phyloP scores from a whole-genome alignment of 2,329 filamentous ascomycete genomes.

The Penicillium sumatraense region DNA sequence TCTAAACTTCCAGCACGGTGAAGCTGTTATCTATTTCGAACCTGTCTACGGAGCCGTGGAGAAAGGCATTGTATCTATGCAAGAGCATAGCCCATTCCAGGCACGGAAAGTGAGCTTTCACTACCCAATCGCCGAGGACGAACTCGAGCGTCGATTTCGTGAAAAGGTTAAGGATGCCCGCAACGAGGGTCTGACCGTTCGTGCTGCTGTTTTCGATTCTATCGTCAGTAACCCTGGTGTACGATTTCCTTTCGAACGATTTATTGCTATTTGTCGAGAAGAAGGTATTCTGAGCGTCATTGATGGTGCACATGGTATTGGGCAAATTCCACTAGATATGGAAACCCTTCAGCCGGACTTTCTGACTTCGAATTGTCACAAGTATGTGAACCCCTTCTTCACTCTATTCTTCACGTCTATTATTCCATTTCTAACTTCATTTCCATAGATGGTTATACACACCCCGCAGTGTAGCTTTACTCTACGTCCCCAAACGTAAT shows the following conservation, averaged over 20 bases:
- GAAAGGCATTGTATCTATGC: conserved; percentile 72
- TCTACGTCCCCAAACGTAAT: conserved; percentile 78
- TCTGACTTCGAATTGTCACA: conserved; percentile 84
- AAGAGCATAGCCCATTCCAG: conserved; percentile 65
- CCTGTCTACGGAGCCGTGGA: conserved; percentile 80
- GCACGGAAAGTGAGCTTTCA: conserved; percentile 61
- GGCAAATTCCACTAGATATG: conserved; percentile 76
- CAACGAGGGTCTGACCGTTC: conserved; percentile 64
- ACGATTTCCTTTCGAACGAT: conserved; percentile 73
- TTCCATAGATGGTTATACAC: conserved; percentile 75
- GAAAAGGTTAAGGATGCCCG: conserved; percentile 60
- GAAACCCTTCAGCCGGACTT: conserved; percentile 75
- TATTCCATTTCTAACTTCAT: conserved; percentile 17
- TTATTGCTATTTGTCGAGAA: conserved; percentile 68
- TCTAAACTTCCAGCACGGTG: conserved; percentile 68
- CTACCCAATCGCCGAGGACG: conserved; percentile 73
- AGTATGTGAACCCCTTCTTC: conserved; percentile 45
- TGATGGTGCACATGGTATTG: conserved; percentile 84
- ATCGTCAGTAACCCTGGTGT: conserved; percentile 80
- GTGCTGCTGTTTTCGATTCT: conserved; percentile 76
- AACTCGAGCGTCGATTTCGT: conserved; percentile 66
- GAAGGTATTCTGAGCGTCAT: conserved; percentile 73
- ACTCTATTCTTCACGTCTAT: background rate
- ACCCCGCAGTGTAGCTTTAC: conserved; percentile 77
- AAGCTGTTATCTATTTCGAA: conserved; percentile 76